Evolutionary conservation across 768 basidiomycete species (phyloP), one percentile per base, ranked within the genome.

Genomic region (Kwoniella heveanensis): DNA sequence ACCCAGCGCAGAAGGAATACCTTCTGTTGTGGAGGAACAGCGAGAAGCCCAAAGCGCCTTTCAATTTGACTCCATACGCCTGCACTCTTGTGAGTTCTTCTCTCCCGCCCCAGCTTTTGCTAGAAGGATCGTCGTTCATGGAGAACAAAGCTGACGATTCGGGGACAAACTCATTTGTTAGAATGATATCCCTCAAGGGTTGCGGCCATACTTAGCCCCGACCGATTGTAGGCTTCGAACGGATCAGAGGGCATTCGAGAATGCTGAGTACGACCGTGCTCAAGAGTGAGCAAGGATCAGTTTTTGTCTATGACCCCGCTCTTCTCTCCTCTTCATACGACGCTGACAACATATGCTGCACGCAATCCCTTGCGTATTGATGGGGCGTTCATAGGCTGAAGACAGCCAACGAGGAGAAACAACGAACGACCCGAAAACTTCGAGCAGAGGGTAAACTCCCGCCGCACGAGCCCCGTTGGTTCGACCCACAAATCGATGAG

Each of bases 41-140:
- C 22, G 86, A 87, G 60, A 96, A 96, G 75, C 82, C 76, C 1
- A 84, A 84, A 0, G 87, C 89, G 12, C 95, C 94, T 0, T 98
- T 97, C 84, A 96, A 96, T 80, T 85, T 98, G 22, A 95, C 94
- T 0, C 94, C 93, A 0, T 98, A 89, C 77, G 93, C 95, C 1
- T 86, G 96, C 66, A 91, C 92, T 0, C 82, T 96, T 48, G 73
- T 75, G 57, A 56, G 66, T 63, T n/a, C 1, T 8, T 44, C 4
- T 19, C 17, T 17, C 10, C 10, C 17, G 17, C 39, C 17, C 8
- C 39, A 7, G 39, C 39, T 44, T 44, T 44, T 49, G 13, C 17
- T n/a, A n/a, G n/a, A n/a, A n/a, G n/a, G n/a, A n/a, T n/a, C n/a
- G n/a, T n/a, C n/a, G n/a, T n/a, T 24, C 48, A 22, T 21, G 46